Conservation (phyloP, 371 early-diverging fungal species). For the Haplosporangium sp. region DNA sequence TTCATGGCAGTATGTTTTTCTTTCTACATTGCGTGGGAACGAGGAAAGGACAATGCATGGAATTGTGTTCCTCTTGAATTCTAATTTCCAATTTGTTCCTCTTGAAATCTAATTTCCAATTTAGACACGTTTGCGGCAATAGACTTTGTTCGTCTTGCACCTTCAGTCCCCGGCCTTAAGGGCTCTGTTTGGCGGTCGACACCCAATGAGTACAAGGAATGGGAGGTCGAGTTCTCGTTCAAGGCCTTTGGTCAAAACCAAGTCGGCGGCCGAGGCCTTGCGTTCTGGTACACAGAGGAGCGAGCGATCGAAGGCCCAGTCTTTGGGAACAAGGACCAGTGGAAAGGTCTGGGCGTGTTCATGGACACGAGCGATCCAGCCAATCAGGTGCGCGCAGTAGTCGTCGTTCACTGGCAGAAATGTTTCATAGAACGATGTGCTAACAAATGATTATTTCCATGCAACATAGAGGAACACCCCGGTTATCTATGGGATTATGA, state of each 20-base stretch:
- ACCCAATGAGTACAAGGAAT: constrained; percentile 77
- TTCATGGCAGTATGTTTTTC: constrained; percentile 30
- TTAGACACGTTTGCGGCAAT: constrained; percentile 67
- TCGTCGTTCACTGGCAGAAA: neutral
- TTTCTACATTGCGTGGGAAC: neutral
- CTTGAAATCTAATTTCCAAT: constrained; percentile 1
- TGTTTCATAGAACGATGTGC: too few species aligned
- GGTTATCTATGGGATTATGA: constrained; percentile 70
- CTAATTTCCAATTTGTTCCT: constrained; percentile 3
- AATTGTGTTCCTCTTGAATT: neutral
- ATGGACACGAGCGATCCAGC: constrained; percentile 74
- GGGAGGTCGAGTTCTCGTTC: constrained; percentile 80
- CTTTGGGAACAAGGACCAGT: constrained; percentile 78
- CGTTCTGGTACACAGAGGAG: constrained; percentile 87
- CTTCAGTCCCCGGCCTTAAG: constrained; percentile 69
- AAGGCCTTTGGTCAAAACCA: constrained; percentile 70
- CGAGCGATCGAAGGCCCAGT: constrained; percentile 70
- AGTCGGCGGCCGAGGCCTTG: constrained; percentile 85
- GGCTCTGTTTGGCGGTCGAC: constrained; percentile 79
- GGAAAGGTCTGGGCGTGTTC: constrained; percentile 77
- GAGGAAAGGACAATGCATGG: neutral
- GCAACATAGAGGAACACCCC: constrained; percentile 28
- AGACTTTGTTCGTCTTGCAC: constrained; percentile 77
- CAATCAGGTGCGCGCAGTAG: constrained; percentile 54
- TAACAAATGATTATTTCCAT: too few species aligned